Evolutionary conservation across 306 rosid species (phyloP).

Genomic region (Pyrus bretschneideri): DNA sequence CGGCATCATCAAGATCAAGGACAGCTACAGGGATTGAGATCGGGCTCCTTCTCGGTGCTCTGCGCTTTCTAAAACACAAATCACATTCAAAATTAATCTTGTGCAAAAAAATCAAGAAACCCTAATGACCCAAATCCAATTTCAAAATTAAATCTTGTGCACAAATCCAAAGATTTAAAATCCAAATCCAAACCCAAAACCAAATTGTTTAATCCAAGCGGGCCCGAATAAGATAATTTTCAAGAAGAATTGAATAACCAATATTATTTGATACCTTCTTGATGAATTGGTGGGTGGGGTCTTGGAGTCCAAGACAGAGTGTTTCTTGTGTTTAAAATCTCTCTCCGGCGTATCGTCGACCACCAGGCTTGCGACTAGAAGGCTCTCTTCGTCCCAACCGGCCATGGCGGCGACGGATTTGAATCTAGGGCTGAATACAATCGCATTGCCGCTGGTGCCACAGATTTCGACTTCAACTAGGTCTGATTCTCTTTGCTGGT

Average conservation of each 20-base stretch:
- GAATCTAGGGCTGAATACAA: constrained; percentile 66
- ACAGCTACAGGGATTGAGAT: constrained; percentile 34
- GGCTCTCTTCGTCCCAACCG: constrained; percentile 94
- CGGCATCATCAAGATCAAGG: constrained; percentile 73
- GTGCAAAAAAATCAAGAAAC: not conserved
- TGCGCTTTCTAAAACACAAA: constrained; percentile 55
- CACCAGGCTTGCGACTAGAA: constrained; percentile 57
- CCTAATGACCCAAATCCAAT: too few species aligned
- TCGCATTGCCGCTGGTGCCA: constrained; percentile 15
- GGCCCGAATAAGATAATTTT: too few species aligned
- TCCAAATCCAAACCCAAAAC: too few species aligned
- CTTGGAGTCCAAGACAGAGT: constrained; percentile 37
- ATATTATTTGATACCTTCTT: constrained; percentile 31
- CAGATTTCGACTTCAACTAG: constrained; percentile 3
- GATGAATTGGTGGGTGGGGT: constrained; percentile 62
- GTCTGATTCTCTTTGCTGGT: constrained; percentile 5
- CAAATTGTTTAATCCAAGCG: too few species aligned
- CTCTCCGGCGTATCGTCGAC: constrained; percentile 86
- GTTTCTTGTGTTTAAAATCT: constrained; percentile 42
- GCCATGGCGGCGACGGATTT: constrained; percentile 90
- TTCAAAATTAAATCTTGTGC: not conserved
- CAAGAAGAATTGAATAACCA: not conserved
- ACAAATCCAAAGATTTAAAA: too few species aligned
- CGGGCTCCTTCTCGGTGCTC: constrained; percentile 45
- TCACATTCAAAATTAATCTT: not conserved